A percentile compares a stretch with the other conserved stretches of the same genome.
phyloP scores from a whole-genome alignment of 176 grass and related monocot species.

The Chloris gayana region DNA sequence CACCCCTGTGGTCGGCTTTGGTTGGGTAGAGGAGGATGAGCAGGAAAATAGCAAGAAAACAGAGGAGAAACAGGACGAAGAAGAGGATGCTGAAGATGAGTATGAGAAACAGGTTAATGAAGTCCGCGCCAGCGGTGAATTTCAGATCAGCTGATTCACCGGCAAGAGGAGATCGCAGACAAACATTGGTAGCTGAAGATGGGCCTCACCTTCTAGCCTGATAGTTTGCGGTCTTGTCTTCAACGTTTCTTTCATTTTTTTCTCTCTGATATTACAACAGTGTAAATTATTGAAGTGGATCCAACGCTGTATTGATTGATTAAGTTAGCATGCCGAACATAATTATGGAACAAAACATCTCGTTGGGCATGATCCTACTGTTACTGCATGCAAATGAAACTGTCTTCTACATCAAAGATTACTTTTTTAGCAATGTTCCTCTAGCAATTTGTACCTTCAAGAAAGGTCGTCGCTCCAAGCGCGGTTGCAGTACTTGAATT shows the following conservation, averaged over 20 bases:
- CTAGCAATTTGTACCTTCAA: too few species aligned
- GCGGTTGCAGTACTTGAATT: too few species aligned
- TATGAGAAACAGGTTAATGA: slow-evolving; percentile 75
- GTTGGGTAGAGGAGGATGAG: slow-evolving; percentile 72
- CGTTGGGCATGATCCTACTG: slow-evolving; percentile 21
- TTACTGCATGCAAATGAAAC: too few species aligned
- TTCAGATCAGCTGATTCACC: slow-evolving; percentile 39
- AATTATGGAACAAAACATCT: slow-evolving; percentile 60
- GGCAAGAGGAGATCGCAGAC: slow-evolving; percentile 18
- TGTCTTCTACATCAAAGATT: too few species aligned
- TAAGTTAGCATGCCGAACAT: slow-evolving; percentile 47
- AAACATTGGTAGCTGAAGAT: slow-evolving; percentile 28
- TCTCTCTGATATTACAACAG: slow-evolving; percentile 42
- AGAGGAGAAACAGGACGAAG: slow-evolving; percentile 50
- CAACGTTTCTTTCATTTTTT: slow-evolving; percentile 43
- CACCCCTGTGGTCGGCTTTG: slow-evolving; percentile 51
- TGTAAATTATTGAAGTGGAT: slow-evolving; percentile 60
- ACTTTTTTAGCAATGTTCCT: too few species aligned
- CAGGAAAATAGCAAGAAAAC: slow-evolving; percentile 59
- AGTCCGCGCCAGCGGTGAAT: slow-evolving; percentile 73
- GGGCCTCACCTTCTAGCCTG: background rate
- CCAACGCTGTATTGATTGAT: slow-evolving; percentile 40
- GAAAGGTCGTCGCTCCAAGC: too few species aligned
- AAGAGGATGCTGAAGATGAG: slow-evolving; percentile 73
- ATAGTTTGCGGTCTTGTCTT: slow-evolving; percentile 37